These are phyloP conservation scores for Penstemon eatonii DNA, from an alignment of 257 asterid genomes.

Conservation along the genomic window DNA sequence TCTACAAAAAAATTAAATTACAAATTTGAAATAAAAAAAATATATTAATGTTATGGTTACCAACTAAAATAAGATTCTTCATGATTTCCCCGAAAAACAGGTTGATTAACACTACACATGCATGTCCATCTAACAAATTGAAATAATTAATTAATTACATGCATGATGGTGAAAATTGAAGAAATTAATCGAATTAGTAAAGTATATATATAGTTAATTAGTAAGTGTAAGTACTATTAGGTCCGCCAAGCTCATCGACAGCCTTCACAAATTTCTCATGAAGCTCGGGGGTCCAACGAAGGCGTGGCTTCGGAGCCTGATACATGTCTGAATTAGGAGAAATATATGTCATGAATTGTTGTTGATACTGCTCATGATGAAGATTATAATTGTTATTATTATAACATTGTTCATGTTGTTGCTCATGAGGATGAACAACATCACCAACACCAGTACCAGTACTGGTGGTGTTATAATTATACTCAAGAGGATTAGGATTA, in stretches of 20 bases:
- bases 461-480: too few relatives aligned
- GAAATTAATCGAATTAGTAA: neutral
- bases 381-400: neutral
- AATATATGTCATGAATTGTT: too few relatives aligned
- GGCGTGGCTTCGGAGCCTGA: constrained; percentile 49
- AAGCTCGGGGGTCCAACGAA: constrained; percentile 65
- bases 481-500: too few relatives aligned
- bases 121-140: too few relatives aligned
- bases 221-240: constrained; percentile 42
- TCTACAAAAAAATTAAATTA: constrained; percentile 22
- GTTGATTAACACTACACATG: neutral
- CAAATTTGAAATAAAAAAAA: neutral
- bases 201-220: neutral
- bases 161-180: neutral
- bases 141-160: too few relatives aligned
- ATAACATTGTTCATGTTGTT: too few relatives aligned
- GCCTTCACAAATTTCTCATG: constrained; percentile 61
- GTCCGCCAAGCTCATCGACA: constrained; percentile 63
- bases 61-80: neutral
- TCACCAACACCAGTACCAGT: too few relatives aligned
- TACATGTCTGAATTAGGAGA: neutral
- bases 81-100: neutral
- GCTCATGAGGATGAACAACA: too few relatives aligned
- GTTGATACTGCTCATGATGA: neutral
- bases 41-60: neutral